Base-by-base conservation (phyloP, 352 stramenopile species). In the Phytophthora palmivora region DNA sequence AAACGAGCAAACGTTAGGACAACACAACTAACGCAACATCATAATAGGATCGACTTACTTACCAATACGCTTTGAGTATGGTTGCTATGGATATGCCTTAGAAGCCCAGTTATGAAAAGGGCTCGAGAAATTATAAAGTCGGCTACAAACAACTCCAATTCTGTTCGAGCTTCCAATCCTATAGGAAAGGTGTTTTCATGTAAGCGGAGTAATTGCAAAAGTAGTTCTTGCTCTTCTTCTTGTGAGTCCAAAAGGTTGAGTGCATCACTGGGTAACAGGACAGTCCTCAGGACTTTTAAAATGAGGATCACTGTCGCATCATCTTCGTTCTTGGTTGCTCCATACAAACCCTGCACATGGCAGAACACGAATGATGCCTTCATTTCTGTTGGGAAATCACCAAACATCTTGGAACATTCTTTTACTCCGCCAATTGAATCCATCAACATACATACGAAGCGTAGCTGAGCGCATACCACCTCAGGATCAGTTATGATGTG, bases 381-480 rank as follows among this genome's bases (percentile, higher is more conserved):
- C 5, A 24, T 42, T 54, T 63, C 68, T 22, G 22, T 18, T 30
- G 34, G 6, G 45, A 66, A 61, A 2, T 16, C 48, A 11, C 56
- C 37, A 43, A 76, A 64, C 14, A 58, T 42, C 19, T 52, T 53
- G 6, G 26, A 52, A 38, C 67, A 66, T 26, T 38, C 58, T 57
- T 71, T 58, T 3, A 64, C 5, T 12, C 66, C 54, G 34, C 48
- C 54, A 12, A 58, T 44, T 18, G 39, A 43, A 57, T 73, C 72
- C 53, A 87, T 49, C 41, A 84, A 30, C 16, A 81, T 14, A 19
- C 76, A 82, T 7, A 82, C 18, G 15, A 72, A 72, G 18, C 74
- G 74, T 50, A 80, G 12, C 49, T 65, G 63, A n/a, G 76, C 71
- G 19, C 67, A 80, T 19, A 61, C 30, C 6, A 69, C 37, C 44